These are phyloP conservation scores for Pittosporum tobira DNA, from an alignment of 129 eudicot species.

Conservation along the genomic window DNA sequence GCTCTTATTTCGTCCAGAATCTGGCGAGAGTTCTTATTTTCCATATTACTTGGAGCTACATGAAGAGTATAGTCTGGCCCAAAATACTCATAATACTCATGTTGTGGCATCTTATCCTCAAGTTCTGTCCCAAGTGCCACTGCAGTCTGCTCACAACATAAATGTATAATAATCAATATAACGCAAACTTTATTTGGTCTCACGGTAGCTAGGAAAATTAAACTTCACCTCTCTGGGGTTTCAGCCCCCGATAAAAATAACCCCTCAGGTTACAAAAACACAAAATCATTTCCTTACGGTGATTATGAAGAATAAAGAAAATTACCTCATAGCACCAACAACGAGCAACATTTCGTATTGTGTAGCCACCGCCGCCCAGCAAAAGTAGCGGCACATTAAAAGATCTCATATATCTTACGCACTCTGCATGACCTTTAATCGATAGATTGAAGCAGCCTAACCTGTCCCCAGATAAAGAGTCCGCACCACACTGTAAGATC, in stretches of 20 bases:
- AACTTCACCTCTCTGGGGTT: no score
- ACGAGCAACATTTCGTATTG: conserved; percentile 93
- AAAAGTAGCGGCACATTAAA: conserved; percentile 86
- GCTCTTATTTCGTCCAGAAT: conserved; percentile 68
- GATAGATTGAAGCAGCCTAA: conserved; percentile 95
- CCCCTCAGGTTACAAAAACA: no score
- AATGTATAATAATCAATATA: neutral
- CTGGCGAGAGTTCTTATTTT: conserved; percentile 80
- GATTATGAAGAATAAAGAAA: neutral
- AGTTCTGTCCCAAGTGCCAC: conserved; percentile 89
- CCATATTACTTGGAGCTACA: conserved; percentile 98
- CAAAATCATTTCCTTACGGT: neutral
- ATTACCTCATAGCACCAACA: conserved; percentile 98
- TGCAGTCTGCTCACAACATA: conserved; percentile 52
- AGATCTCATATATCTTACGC: conserved; percentile 91
- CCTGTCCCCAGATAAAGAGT: conserved; percentile 87
- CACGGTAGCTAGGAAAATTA: no score
- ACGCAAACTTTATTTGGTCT: neutral
- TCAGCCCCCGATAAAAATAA: no score
- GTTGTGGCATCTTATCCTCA: conserved; percentile 91
- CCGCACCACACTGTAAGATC: conserved; percentile 95
- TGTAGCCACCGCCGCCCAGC: conserved; percentile 97
- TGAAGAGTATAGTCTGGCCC: conserved; percentile 97
- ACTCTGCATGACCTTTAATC: conserved; percentile 94
- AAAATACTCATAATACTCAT: conserved; percentile 88